Base-by-base conservation (phyloP, 257 asterid species). In the Solanum virginianum region DNA sequence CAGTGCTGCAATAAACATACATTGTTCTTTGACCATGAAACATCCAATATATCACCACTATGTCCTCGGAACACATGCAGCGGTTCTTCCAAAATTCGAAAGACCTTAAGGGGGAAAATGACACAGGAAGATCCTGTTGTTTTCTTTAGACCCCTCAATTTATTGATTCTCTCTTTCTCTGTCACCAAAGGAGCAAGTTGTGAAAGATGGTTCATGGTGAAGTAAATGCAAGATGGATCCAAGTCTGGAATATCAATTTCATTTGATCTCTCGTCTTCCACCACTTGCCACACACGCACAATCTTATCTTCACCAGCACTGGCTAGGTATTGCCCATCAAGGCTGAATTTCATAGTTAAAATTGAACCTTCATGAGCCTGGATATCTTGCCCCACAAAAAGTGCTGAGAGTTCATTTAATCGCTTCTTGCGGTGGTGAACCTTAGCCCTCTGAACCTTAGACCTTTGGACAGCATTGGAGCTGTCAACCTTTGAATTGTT, bases 291-390 rank as follows among this genome's bases (percentile, higher is more conserved):
- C 11, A 96, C 86, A 59, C 90, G 91, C 81, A 96, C 91, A 85
- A 91, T 53, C 92, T 85, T 89, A 90, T 96, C 99, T 84, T 92
- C 98, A 47, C 99, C 99, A 1, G 97, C 98, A 81, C 93, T 94
- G 20, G 98, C 98, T 22, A 96, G 85, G 75, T 88, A 92, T 81
- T 90, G 95, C 20, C 98, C 99, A 32, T 93, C 97, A 17, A 39
- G 92, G 86, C 98, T 94, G 87, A 96, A 96, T 87, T 94, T 96
- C 99, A 96, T 96, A 2, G 96, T 53, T 90, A 93, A 87, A 24
- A 96, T 94, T 1, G 98, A 87, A 29, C 98, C 98, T 81, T 94
- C 89, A 13, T 96, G 99, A 26, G 99, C 99, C 87, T 87, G 95
- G 84, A 96, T 91, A 88, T 93, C 90, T 83, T 94, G 98, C 75